Conservation (phyloP, 352 stramenopile genomes). For the Pythium brachiatum region DNA sequence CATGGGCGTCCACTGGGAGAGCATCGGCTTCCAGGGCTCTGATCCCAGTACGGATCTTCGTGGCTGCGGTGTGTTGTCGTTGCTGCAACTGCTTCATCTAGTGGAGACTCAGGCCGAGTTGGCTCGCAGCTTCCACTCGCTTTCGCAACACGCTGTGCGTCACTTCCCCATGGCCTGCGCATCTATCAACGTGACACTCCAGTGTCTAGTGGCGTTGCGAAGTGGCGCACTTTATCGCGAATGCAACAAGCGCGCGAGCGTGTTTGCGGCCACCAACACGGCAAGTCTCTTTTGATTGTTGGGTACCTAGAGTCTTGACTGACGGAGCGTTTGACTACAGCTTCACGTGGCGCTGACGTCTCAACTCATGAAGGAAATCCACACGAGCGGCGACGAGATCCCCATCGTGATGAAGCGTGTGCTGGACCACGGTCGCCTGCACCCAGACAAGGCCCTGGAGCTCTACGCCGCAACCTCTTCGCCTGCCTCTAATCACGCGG, state of each 20-base stretch:
- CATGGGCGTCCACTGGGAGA: constrained; percentile 79
- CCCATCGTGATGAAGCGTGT: constrained; percentile 60
- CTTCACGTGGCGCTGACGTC: constrained; percentile 43
- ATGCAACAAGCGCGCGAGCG: constrained; percentile 52
- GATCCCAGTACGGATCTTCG: constrained; percentile 88
- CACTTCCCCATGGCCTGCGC: constrained; percentile 76
- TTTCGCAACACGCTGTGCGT: constrained; percentile 52
- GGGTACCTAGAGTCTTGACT: background rate
- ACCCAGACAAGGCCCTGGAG: constrained; percentile 42
- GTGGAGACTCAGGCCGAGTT: constrained; percentile 63
- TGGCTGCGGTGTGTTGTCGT: constrained; percentile 76
- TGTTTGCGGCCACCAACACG: constrained; percentile 53
- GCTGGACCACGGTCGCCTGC: constrained; percentile 37
- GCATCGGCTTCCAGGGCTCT: constrained; percentile 86
- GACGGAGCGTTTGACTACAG: constrained; percentile 19
- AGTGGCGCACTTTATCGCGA: constrained; percentile 45
- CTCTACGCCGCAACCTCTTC: background rate
- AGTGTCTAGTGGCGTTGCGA: constrained; percentile 65
- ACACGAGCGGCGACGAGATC: constrained; percentile 42
- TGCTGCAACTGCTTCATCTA: constrained; percentile 84
- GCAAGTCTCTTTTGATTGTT: constrained; percentile 31
- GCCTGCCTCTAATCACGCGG: background rate
- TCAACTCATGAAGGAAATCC: constrained; percentile 43
- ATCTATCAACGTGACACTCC: constrained; percentile 74
- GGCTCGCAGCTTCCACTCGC: constrained; percentile 39